Evolutionary conservation across 1,139 yeast genomes (phyloP).

Genomic region (Candida gigantensis): DNA sequence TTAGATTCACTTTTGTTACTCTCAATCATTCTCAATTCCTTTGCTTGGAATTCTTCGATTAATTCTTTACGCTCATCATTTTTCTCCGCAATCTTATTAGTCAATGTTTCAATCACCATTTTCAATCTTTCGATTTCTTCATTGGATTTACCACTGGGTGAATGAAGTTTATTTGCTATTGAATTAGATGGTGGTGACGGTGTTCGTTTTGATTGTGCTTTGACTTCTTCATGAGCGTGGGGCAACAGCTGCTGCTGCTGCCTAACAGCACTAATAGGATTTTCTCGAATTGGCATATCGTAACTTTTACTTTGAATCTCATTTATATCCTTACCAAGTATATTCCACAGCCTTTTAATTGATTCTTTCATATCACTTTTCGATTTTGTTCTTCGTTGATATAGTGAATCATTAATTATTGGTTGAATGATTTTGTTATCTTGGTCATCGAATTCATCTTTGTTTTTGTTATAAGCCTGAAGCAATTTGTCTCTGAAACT

Average conservation of each 20-base stretch:
- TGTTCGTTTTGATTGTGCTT: no score
- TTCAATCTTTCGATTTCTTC: conserved; percentile 1
- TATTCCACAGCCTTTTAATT: conserved; percentile 1
- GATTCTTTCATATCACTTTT: not conserved
- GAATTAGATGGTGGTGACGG: not conserved
- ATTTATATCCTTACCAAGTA: conserved; percentile 1
- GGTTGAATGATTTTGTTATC: conserved; percentile 4
- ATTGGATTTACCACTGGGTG: not conserved
- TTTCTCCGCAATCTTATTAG: not conserved
- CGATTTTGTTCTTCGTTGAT: not conserved
- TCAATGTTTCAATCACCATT: not conserved
- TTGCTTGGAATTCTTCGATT: conserved; percentile 4
- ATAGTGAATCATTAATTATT: conserved; percentile 2
- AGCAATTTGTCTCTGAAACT: conserved; percentile 2
- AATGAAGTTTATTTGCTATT: not conserved
- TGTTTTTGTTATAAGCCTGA: not conserved
- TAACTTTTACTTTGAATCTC: conserved; percentile 1
- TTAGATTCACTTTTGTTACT: conserved; percentile 1
- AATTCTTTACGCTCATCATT: conserved; percentile 3
- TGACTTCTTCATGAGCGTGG: no score
- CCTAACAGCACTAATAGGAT: not conserved
- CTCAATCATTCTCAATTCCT: conserved; percentile 2
- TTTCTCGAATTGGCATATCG: not conserved
- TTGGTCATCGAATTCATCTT: conserved; percentile 2
- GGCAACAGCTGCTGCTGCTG: no score